Conservation (phyloP, 345 rosid species). For the Pistacia vera region DNA sequence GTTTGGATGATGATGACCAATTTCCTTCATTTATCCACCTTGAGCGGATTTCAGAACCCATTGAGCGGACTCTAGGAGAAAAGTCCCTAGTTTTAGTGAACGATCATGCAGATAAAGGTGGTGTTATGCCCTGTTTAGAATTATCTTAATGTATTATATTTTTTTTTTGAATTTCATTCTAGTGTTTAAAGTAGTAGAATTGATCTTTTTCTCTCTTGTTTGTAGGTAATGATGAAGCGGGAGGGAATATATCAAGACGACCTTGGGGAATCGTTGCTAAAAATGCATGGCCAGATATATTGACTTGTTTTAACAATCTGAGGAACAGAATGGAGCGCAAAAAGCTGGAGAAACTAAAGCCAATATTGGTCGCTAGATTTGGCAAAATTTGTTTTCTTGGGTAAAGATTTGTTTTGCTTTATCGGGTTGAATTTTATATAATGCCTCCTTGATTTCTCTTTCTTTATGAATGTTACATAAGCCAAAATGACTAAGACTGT, state of each 20-base stretch:
- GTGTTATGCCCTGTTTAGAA: background rate
- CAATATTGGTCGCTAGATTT: constrained; percentile 30
- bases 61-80: constrained; percentile 20
- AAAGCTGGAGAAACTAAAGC: constrained; percentile 16
- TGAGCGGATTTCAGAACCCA: constrained; percentile 11
- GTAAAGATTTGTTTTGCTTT: constrained; percentile 8
- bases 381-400: constrained; percentile 30
- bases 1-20: constrained; percentile 11
- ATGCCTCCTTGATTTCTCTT: background rate
- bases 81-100: constrained; percentile 24
- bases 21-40: constrained; percentile 26
- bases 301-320: constrained; percentile 19
- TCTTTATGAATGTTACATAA: background rate
- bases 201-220: background rate
- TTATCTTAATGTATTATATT: background rate
- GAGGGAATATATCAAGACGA: background rate
- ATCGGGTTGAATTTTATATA: background rate
- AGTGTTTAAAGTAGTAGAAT: background rate
- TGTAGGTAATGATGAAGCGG: constrained; percentile 2
- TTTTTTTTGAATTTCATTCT: background rate
- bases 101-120: constrained; percentile 14
- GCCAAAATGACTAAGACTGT: background rate
- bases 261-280: constrained; percentile 27
- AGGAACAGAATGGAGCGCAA: constrained; percentile 14
- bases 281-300: constrained; percentile 25